phyloP scores from a whole-genome alignment of 805 yeast species.

The Yamadazyma scolyti region DNA sequence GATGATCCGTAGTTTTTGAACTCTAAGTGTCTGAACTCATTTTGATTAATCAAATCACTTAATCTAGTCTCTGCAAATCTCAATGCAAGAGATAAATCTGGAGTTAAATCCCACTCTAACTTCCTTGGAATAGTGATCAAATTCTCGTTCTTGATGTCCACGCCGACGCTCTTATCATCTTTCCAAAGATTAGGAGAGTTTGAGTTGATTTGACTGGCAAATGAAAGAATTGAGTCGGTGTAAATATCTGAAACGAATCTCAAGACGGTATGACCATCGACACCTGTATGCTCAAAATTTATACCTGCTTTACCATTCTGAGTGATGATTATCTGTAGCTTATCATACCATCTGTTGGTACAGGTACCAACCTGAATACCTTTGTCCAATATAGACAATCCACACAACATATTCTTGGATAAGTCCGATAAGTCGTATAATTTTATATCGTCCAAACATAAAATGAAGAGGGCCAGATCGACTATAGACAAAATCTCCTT shows the following conservation, averaged over 20 bases:
- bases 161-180: slow-evolving; percentile 8
- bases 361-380: slow-evolving; percentile 94
- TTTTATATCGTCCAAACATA: slow-evolving; percentile 78
- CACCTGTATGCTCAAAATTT: slow-evolving; percentile 92
- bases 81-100: slow-evolving; percentile 70
- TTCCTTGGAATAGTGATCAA: slow-evolving; percentile 73
- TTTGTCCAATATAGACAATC: slow-evolving; percentile 69
- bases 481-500: slow-evolving; percentile 68
- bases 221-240: slow-evolving; percentile 83
- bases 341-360: slow-evolving; percentile 93
- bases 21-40: slow-evolving; percentile 79
- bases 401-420: slow-evolving; percentile 85
- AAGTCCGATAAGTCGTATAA: slow-evolving; percentile 60
- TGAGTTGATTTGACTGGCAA: slow-evolving; percentile 78
- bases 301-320: slow-evolving; percentile 90
- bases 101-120: slow-evolving; percentile 81
- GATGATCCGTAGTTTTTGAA: slow-evolving; percentile 71
- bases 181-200: slow-evolving; percentile 74
- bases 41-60: slow-evolving; percentile 83
- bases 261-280: slow-evolving; percentile 91
- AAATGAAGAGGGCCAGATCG: slow-evolving; percentile 78
- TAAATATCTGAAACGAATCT: slow-evolving; percentile 86
- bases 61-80: slow-evolving; percentile 89
- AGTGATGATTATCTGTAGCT: slow-evolving; percentile 81
- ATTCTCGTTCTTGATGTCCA: slow-evolving; percentile 27